Percentiles rank a stretch among this genome's conserved stretches.
Evolutionary conservation across 164 flowering plant genomes (phyloP).

Genomic region (Cinnamomum chago): DNA sequence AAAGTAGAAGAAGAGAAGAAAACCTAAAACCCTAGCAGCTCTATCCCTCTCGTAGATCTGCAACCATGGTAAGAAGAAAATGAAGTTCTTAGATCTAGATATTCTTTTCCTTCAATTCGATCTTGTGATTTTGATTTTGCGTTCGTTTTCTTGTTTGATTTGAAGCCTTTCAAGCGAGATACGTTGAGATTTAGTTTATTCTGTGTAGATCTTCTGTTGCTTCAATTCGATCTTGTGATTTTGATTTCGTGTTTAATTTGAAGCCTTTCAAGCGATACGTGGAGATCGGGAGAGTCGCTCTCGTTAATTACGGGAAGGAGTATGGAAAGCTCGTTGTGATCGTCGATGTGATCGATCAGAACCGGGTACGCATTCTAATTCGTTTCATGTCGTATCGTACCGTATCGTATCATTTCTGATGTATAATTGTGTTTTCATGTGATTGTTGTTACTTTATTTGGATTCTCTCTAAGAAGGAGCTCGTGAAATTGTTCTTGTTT

Average conservation of each 20-base stretch:
- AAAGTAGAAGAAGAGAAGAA: too few species aligned
- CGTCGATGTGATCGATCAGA: conserved; percentile 20
- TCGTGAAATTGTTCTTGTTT: not conserved
- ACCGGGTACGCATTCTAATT: conserved; percentile 8
- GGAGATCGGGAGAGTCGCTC: conserved; percentile 23
- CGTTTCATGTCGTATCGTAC: not conserved
- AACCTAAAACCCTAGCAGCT: not conserved
- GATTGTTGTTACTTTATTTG: not conserved
- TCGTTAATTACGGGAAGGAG: conserved; percentile 20
- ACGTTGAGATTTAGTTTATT: too few species aligned
- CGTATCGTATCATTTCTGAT: too few species aligned
- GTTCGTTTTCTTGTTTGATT: not conserved
- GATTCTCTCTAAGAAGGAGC: not conserved
- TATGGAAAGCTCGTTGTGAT: conserved; percentile 22
- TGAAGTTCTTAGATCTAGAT: too few species aligned
- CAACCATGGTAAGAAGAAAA: conserved; percentile 6
- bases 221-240: not conserved
- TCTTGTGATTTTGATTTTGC: not conserved
- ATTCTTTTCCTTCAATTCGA: too few species aligned
- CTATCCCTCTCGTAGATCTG: not conserved
- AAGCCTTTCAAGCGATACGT: conserved; percentile 24
- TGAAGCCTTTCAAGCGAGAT: too few species aligned
- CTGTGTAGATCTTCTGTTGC: too few species aligned
- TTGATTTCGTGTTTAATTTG: not conserved
- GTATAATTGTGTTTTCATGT: too few species aligned